Base-by-base conservation (phyloP, 164 flowering plant genomes). In the Magnolia sinica region DNA sequence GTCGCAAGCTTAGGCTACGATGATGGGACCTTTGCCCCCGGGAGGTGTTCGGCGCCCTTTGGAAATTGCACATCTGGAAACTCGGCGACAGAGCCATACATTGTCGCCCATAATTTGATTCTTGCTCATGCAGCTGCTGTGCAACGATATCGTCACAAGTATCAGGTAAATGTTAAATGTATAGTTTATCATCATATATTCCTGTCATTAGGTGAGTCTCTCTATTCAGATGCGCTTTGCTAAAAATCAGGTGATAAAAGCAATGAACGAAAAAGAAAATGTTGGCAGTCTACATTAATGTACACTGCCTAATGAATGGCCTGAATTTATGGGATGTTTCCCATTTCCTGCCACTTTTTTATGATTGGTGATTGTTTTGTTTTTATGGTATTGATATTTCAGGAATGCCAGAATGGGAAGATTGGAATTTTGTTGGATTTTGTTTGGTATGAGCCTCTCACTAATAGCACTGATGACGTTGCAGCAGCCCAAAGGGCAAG, bases 401-500 rank as follows among this genome's bases (percentile, higher is more conserved):
- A 79, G 78, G 51, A 49, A 27, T 18, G n/a, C 10, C 74, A 79
- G 23, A 59, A 76, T 72, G 76, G 77, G 16, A 59, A 64, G 70
- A 78, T 74, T 10, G 80, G 77, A 19, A 78, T 78, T 73, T 73
- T 79, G 19, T 49, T 79, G 55, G 78, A 76, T 68, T 79, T 79
- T 76, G 76, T 72, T 20, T 79, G 82, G 82, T 79, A 66, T 73
- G 82, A 79, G 59, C 78, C 78, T 75, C 73, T 79, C 10, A 75
- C 78, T 24, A 58, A 49, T 7, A 24, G 55, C 11, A 79, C 66
- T 18, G 73, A 45, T 18, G 82, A 79, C n/a, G 45, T n/a, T 18
- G 5, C 4, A 1, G 76, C 79, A n/a, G 75, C 82, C 10, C 73
- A 79, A 50, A 76, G 78, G 27, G 72, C 78, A 58, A 72, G 80